phyloP scores from a whole-genome alignment of 164 flowering plant species.

The Akebia trifoliata region DNA sequence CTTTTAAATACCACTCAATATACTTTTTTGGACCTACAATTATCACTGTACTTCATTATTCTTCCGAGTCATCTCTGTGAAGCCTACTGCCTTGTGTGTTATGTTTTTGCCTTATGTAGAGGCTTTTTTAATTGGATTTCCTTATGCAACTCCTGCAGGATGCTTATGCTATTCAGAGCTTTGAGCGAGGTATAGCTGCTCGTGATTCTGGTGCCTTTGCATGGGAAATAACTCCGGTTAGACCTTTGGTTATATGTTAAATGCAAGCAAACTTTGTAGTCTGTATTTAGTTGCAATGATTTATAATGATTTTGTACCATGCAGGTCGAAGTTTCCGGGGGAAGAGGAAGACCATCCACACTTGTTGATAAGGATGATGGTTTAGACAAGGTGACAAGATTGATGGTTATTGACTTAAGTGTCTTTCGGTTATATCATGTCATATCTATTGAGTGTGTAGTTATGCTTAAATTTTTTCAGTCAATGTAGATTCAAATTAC shows the following conservation, averaged over 20 bases:
- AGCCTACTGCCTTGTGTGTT: background rate
- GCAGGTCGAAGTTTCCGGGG: conserved; percentile 68
- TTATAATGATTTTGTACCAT: conserved; percentile 7
- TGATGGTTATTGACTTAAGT: background rate
- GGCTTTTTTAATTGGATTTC: conserved; percentile 1
- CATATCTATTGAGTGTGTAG: too few relatives aligned
- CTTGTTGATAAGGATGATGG: conserved; percentile 67
- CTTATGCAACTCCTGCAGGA: conserved; percentile 43
- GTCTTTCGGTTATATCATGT: background rate
- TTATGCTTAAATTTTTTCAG: background rate
- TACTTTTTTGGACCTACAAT: too few relatives aligned
- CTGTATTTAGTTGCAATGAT: background rate
- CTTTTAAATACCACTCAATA: too few relatives aligned
- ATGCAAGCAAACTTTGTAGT: background rate
- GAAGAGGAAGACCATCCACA: conserved; percentile 53
- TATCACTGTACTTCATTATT: too few relatives aligned
- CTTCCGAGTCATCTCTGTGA: background rate
- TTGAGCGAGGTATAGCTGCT: conserved; percentile 93
- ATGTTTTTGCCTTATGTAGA: background rate
- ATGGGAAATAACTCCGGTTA: conserved; percentile 93
- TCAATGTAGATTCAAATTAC: background rate
- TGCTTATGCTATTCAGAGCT: conserved; percentile 78
- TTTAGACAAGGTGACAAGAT: conserved; percentile 43
- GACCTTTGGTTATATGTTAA: conserved; percentile 10
- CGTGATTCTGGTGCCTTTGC: conserved; percentile 64